Evolutionary conservation across 2,329 filamentous ascomycete species (phyloP).

Genomic region (Aspergillus sp.): DNA sequence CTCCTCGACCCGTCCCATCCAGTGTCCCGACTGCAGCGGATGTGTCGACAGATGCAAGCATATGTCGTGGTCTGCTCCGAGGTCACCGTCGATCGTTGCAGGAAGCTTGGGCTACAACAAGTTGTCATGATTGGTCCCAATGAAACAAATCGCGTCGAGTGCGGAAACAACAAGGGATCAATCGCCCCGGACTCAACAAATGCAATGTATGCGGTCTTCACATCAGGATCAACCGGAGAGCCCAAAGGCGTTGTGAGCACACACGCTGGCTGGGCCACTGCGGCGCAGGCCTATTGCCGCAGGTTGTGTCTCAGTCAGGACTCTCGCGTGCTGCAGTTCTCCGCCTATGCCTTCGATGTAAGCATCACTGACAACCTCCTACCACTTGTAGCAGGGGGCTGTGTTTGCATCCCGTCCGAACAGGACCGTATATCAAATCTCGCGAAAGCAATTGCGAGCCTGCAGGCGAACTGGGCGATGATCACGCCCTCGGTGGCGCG

Average conservation of each 20-base stretch:
- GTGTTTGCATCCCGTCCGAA: not conserved
- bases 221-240: not conserved
- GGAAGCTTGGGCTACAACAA: too few species aligned
- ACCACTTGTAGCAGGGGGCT: not conserved
- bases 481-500: not conserved
- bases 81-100: too few species aligned
- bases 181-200: too few species aligned
- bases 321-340: not conserved
- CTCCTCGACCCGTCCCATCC: too few species aligned
- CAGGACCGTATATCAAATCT: not conserved
- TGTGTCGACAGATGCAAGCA: too few species aligned
- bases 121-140: too few species aligned
- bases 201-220: not conserved
- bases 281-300: not conserved
- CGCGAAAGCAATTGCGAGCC: too few species aligned
- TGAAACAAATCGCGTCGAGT: too few species aligned
- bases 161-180: too few species aligned
- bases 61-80: not conserved
- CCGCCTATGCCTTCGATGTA: not conserved
- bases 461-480: not conserved
- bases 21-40: too few species aligned
- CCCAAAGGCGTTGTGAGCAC: not conserved
- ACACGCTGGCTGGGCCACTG: not conserved
- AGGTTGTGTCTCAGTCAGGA: not conserved
- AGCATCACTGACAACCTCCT: not conserved